These are phyloP conservation scores for Alternaria triticimaculans DNA, from an alignment of 2,329 filamentous ascomycete species.

Conservation along the genomic window DNA sequence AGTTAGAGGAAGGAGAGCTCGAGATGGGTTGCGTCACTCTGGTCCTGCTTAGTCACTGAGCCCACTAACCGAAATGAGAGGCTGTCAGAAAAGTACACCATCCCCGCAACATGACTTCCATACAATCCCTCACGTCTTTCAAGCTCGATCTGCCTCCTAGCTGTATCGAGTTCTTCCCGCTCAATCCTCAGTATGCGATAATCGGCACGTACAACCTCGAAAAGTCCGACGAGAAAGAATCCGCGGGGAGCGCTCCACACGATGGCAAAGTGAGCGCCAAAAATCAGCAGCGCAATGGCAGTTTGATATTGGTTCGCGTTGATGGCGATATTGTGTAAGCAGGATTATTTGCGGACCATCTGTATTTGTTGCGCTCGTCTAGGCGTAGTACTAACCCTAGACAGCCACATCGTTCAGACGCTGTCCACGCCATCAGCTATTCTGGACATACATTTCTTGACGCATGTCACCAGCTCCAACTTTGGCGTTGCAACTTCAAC, in stretches of 20 bases:
- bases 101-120: constrained; percentile 36
- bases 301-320: constrained; percentile 71
- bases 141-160: constrained; percentile 73
- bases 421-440: constrained; percentile 73
- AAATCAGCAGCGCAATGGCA: constrained; percentile 73
- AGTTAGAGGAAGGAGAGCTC: neutral
- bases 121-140: constrained; percentile 57
- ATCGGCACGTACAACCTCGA: constrained; percentile 86
- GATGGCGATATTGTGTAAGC: constrained; percentile 64
- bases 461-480: constrained; percentile 54
- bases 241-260: constrained; percentile 25
- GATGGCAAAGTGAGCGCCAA: constrained; percentile 35
- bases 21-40: neutral
- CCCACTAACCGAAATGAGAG: constrained; percentile 25
- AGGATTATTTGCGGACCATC: neutral
- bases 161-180: constrained; percentile 76
- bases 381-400: neutral
- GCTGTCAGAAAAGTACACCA: constrained; percentile 5
- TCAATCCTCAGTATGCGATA: constrained; percentile 69
- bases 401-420: constrained; percentile 60
- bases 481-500: constrained; percentile 82
- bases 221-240: constrained; percentile 47
- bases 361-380: neutral
- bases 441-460: constrained; percentile 82
- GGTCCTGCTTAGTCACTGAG: constrained; percentile 20